Evolutionary conservation across 441 rosid genomes (phyloP).

Genomic region (Rhodomyrtus psidioides): DNA sequence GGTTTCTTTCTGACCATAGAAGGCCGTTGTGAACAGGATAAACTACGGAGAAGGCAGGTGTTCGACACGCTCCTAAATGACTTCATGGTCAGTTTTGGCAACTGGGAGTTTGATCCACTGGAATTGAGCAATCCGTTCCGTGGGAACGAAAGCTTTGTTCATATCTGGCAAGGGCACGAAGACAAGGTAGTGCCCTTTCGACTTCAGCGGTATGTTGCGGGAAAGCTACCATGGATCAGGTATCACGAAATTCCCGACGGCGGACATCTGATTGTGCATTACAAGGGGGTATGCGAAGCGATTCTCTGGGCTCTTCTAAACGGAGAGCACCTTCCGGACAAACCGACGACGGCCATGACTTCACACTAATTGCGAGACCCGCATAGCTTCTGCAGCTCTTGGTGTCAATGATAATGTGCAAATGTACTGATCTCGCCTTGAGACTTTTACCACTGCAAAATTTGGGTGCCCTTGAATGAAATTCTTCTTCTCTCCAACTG

Average conservation of each 20-base stretch:
- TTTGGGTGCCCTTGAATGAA: neutral
- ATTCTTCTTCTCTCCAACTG: neutral
- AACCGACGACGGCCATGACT: neutral
- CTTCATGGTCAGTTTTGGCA: neutral
- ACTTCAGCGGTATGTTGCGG: neutral
- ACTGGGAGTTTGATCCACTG: neutral
- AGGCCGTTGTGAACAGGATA: neutral
- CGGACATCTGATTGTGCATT: neutral
- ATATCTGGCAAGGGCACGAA: slow-evolving; percentile 1
- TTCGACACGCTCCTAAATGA: neutral
- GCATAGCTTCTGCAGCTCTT: neutral
- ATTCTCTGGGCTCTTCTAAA: neutral
- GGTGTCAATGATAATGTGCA: neutral
- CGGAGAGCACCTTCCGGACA: neutral
- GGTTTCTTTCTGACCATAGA: neutral
- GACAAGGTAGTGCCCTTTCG: neutral
- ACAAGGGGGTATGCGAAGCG: neutral
- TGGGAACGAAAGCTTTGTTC: neutral
- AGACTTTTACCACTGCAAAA: neutral
- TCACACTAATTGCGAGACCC: neutral
- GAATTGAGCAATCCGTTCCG: neutral
- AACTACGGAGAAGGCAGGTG: neutral
- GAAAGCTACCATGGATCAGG: neutral
- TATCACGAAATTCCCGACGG: neutral
- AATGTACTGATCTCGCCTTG: neutral